Percentiles rank a stretch among this genome's conserved stretches.
Conservation (phyloP, 129 eudicot genomes). For the Saposhnikovia divaricata region DNA sequence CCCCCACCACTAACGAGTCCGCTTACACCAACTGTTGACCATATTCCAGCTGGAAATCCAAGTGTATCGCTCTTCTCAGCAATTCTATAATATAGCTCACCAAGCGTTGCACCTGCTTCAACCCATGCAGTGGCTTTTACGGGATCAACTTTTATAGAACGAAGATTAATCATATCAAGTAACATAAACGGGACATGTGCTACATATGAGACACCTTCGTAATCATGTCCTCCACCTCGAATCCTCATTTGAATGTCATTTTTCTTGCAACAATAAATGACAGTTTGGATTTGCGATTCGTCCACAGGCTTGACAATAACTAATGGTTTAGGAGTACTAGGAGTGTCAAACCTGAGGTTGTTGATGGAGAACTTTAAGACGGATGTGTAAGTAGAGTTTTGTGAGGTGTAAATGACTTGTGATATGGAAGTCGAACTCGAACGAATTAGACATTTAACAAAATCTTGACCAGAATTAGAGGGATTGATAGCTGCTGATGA, state of each 20-base stretch:
- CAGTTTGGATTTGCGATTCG: not conserved
- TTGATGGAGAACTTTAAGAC: not conserved
- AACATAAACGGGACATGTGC: not conserved
- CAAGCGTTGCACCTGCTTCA: not conserved
- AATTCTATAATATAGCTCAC: not conserved
- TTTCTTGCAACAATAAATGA: conserved; percentile 1
- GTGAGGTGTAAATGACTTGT: not conserved
- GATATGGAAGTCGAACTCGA: not conserved
- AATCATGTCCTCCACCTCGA: not conserved
- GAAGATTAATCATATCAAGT: conserved; percentile 1
- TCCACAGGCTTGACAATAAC: not conserved
- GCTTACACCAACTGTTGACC: not conserved
- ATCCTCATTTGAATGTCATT: conserved; percentile 1
- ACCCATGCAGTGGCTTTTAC: not conserved
- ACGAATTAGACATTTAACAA: not conserved
- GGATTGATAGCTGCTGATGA: not conserved
- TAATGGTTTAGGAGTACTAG: not conserved
- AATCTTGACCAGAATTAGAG: not conserved
- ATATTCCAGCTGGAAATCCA: conserved; percentile 4
- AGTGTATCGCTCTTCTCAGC: not conserved
- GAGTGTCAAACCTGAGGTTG: not conserved
- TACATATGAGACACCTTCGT: not conserved
- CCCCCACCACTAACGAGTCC: conserved; percentile 3
- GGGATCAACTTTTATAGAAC: not conserved
- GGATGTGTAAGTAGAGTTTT: not conserved